phyloP scores from a whole-genome alignment of 169 alveolate genomes.

The Plasmodium fragile region DNA sequence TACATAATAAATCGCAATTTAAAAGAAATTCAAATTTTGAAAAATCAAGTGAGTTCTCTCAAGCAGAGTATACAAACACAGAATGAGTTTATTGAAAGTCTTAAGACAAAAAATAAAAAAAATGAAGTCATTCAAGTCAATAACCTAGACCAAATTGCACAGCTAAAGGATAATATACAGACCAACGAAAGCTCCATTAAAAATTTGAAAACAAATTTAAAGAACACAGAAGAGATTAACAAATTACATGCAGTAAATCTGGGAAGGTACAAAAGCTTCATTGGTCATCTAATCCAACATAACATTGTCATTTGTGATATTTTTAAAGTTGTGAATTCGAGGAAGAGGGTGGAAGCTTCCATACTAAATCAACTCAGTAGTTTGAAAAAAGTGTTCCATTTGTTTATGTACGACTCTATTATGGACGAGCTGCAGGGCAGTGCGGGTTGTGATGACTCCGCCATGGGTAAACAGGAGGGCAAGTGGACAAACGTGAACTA shows the following conservation, averaged over 20 bases:
- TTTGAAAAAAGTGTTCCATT: not conserved
- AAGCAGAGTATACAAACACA: constrained; percentile 29
- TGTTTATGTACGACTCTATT: constrained; percentile 6
- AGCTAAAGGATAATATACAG: constrained; percentile 18
- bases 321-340: constrained; percentile 4
- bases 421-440: not conserved
- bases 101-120: constrained; percentile 35
- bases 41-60: constrained; percentile 6
- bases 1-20: constrained; percentile 56
- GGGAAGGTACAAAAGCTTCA: constrained; percentile 23
- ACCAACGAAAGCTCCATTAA: constrained; percentile 16
- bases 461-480: not conserved
- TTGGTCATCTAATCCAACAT: constrained; percentile 17
- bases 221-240: constrained; percentile 39
- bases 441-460: not conserved
- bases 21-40: constrained; percentile 42
- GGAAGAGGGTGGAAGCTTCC: constrained; percentile 7
- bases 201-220: constrained; percentile 1
- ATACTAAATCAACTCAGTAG: not conserved
- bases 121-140: constrained; percentile 17
- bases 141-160: constrained; percentile 5
- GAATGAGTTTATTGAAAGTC: constrained; percentile 17
- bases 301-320: constrained; percentile 21
- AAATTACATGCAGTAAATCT: constrained; percentile 3
- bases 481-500: not conserved